Conservation (phyloP, 129 eudicot genomes). For the Artemisia argyi region DNA sequence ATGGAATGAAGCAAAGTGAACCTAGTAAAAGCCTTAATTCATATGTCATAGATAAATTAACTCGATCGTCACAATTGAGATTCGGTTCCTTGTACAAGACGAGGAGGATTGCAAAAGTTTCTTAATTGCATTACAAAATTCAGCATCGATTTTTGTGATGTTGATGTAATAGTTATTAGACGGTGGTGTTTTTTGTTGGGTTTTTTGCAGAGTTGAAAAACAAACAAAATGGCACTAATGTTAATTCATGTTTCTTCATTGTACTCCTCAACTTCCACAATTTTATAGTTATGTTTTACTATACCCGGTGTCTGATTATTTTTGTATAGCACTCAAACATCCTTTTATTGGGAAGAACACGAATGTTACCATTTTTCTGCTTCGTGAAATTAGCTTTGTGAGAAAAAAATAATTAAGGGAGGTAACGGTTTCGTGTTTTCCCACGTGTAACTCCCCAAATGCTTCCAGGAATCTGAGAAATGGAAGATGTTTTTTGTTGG, state of each 20-base stretch:
- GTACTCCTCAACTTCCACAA: constrained; percentile 61
- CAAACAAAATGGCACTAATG: constrained; percentile 2
- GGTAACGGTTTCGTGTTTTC: constrained; percentile 39
- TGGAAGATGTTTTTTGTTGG: constrained; percentile 17
- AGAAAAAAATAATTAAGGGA: constrained; percentile 55
- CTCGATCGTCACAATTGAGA: no score
- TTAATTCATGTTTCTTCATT: constrained; percentile 54
- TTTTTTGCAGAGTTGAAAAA: no score
- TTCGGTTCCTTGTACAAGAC: no score
- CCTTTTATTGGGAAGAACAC: constrained; percentile 63
- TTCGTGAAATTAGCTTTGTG: constrained; percentile 58
- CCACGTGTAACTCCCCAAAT: constrained; percentile 64
- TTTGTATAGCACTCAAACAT: constrained; percentile 71
- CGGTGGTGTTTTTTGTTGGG: no score
- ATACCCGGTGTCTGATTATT: constrained; percentile 43
- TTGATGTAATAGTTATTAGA: no score
- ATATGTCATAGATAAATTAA: no score
- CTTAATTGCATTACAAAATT: no score
- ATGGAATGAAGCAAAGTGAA: no score
- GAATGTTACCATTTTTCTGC: constrained; percentile 42
- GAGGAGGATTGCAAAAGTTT: no score
- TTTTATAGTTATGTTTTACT: constrained; percentile 49
- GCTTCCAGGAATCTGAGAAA: constrained; percentile 18
- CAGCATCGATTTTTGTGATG: no score
- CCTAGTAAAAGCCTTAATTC: no score